Evolutionary conservation across 2,329 filamentous ascomycete species (phyloP).

Genomic region (Falciphora oryzae): DNA sequence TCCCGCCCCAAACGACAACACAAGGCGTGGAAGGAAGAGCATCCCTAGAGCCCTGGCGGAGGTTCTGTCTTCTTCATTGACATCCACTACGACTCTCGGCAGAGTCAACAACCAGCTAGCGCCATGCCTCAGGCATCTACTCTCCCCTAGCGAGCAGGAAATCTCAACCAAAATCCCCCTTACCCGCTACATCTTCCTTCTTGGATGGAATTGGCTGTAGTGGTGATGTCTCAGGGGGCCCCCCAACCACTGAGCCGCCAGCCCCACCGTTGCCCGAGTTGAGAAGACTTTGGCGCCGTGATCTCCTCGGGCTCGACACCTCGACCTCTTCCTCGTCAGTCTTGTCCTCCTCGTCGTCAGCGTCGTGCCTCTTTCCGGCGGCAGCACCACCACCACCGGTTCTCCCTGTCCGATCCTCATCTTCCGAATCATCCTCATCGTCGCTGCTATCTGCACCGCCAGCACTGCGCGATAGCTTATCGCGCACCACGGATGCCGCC

Average conservation of each 20-base stretch:
- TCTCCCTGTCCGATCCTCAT: conserved; percentile 20
- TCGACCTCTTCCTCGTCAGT: conserved; percentile 32
- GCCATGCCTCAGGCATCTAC: neutral
- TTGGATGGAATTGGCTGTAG: conserved; percentile 17
- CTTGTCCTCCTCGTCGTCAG: conserved; percentile 21
- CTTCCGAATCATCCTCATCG: conserved; percentile 25
- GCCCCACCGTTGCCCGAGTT: conserved; percentile 29
- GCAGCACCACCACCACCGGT: conserved; percentile 16
- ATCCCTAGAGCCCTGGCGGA: neutral
- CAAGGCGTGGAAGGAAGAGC: no score
- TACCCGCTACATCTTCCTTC: conserved; percentile 11
- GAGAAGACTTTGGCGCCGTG: conserved; percentile 48
- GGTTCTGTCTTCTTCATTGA: neutral
- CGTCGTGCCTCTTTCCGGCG: neutral
- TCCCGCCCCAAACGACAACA: no score
- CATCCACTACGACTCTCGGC: neutral
- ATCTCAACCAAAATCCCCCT: conserved; percentile 1
- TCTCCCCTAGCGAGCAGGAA: neutral
- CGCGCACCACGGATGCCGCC: conserved; percentile 17
- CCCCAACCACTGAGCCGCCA: conserved; percentile 15
- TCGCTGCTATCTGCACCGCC: conserved; percentile 13
- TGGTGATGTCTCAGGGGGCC: conserved; percentile 25
- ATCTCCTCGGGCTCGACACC: conserved; percentile 36
- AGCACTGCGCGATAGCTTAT: conserved; percentile 4
- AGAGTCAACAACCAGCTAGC: neutral